A percentile compares a stretch with the other conserved stretches of the same genome.
Conservation (phyloP, 2,329 filamentous ascomycete genomes). For the Akanthomyces uredinophilus region DNA sequence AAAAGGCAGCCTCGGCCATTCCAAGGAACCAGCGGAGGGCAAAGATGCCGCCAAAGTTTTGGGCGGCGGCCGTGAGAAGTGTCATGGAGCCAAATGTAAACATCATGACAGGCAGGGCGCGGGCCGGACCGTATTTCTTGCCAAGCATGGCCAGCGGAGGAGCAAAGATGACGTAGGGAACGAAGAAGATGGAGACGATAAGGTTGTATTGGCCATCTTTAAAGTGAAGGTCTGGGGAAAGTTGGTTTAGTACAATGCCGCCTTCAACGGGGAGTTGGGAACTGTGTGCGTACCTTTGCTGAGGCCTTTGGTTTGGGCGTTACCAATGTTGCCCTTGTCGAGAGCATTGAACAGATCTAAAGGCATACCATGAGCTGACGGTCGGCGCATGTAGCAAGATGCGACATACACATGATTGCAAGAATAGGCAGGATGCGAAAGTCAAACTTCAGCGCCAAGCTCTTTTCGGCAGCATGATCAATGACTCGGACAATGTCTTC, state of each 20-base stretch:
- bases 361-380: background rate
- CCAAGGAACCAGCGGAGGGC: slow-evolving; percentile 47
- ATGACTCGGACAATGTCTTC: slow-evolving; percentile 27
- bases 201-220: slow-evolving; percentile 63
- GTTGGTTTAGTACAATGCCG: slow-evolving; percentile 33
- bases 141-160: slow-evolving; percentile 56
- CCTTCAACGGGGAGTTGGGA: slow-evolving; percentile 33
- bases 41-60: slow-evolving; percentile 46
- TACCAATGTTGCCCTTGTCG: slow-evolving; percentile 40
- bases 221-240: slow-evolving; percentile 45
- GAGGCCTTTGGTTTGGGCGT: slow-evolving; percentile 51
- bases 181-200: slow-evolving; percentile 67
- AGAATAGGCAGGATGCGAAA: slow-evolving; percentile 48
- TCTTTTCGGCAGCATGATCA: slow-evolving; percentile 42
- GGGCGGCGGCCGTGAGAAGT: slow-evolving; percentile 48
- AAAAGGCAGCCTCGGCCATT: slow-evolving; percentile 52
- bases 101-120: slow-evolving; percentile 68
- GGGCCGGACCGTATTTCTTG: slow-evolving; percentile 64
- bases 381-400: background rate
- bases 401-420: slow-evolving; percentile 44
- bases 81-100: slow-evolving; percentile 65
- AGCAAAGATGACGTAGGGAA: slow-evolving; percentile 68
- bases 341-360: slow-evolving; percentile 43
- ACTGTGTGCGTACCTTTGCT: slow-evolving; percentile 28
- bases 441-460: slow-evolving; percentile 51